phyloP scores from a whole-genome alignment of 2,329 filamentous ascomycete species.

The Fusarium sp. region DNA sequence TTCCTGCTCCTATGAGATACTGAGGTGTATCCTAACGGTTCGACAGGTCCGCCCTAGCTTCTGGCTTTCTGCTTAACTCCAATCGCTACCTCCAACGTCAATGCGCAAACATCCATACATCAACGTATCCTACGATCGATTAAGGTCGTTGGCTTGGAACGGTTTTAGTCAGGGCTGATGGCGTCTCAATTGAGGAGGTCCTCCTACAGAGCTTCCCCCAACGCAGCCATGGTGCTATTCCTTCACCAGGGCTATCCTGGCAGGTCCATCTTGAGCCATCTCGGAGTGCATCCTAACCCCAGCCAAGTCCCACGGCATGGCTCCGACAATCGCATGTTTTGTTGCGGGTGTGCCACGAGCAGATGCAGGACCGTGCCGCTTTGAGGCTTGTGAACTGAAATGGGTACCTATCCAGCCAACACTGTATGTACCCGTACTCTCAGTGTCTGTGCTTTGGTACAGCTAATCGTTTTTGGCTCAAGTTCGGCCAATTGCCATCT shows the following conservation, averaged over 20 bases:
- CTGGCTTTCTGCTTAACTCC: background rate
- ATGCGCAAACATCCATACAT: background rate
- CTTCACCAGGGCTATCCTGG: slow-evolving; percentile 37
- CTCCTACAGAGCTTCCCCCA: background rate
- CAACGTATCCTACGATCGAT: background rate
- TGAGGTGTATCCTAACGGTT: background rate
- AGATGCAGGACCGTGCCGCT: slow-evolving; percentile 24
- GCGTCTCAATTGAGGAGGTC: slow-evolving; percentile 12
- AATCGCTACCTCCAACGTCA: background rate
- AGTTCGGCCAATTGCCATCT: slow-evolving; percentile 7
- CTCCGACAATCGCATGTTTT: slow-evolving; percentile 27
- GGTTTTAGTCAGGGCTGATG: slow-evolving; percentile 5
- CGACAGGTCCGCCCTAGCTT: background rate
- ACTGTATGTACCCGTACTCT: slow-evolving; percentile 5
- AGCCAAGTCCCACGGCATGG: slow-evolving; percentile 24
- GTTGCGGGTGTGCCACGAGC: slow-evolving; percentile 12
- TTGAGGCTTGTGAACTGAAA: slow-evolving; percentile 25
- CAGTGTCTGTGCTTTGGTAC: slow-evolving; percentile 1
- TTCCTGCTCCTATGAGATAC: background rate
- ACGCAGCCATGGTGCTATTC: slow-evolving; percentile 13
- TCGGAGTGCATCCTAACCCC: slow-evolving; percentile 30
- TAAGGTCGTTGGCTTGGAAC: background rate
- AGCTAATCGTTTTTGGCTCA: background rate
- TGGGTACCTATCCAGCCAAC: slow-evolving; percentile 16
- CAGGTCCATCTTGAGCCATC: slow-evolving; percentile 30